phyloP scores from a whole-genome alignment of 2,329 filamentous ascomycete species.

The Colletotrichum noveboracense region DNA sequence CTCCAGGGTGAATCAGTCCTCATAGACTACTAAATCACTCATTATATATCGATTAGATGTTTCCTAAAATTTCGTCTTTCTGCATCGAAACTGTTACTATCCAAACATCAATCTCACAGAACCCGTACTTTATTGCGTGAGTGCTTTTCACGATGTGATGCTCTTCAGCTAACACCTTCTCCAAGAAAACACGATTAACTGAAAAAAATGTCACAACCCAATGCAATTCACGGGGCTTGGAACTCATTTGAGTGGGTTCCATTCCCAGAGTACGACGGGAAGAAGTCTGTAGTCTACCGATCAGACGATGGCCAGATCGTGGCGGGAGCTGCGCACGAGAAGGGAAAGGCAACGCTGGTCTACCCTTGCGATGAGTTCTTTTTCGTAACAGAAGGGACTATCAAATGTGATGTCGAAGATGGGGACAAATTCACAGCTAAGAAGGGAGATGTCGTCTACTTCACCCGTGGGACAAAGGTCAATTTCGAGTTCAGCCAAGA shows the following conservation, averaged over 20 bases:
- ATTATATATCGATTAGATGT: neutral
- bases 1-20: neutral
- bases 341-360: neutral
- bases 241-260: neutral
- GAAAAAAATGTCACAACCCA: neutral
- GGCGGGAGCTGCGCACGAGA: neutral
- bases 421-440: neutral
- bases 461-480: neutral
- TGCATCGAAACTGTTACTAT: too few species aligned
- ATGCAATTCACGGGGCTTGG: neutral
- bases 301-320: neutral
- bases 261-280: neutral
- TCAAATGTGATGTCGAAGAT: neutral
- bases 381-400: neutral
- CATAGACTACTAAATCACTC: rapidly evolving
- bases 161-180: rapidly evolving
- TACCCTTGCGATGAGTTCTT: neutral
- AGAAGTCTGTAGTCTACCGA: neutral
- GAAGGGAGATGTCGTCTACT: neutral
- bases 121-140: neutral
- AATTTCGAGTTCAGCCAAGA: neutral
- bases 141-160: neutral
- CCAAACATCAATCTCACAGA: neutral
- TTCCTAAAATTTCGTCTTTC: too few species aligned
- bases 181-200: rapidly evolving